Evolutionary conservation across 2,329 filamentous ascomycete genomes (phyloP).

Genomic region (Fusarium sp.): DNA sequence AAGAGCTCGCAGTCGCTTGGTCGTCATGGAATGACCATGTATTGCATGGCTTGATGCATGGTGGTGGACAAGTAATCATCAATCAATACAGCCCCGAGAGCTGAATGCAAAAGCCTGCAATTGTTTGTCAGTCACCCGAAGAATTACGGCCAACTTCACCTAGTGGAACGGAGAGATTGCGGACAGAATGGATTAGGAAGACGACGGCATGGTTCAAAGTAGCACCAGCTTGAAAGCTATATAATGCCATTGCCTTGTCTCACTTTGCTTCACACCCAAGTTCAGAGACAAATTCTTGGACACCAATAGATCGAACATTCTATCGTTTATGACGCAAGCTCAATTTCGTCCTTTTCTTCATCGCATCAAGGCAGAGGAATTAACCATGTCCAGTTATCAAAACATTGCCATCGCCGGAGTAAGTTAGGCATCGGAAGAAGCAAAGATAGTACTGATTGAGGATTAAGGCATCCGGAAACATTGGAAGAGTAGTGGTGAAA

Average conservation of each 20-base stretch:
- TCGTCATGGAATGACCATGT: too few species aligned
- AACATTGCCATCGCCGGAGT: constrained; percentile 9
- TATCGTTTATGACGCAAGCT: not conserved
- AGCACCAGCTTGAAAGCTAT: not conserved
- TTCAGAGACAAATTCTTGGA: not conserved
- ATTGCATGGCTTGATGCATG: too few species aligned
- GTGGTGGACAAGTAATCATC: too few species aligned
- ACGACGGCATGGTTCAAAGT: not conserved
- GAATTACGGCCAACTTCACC: not conserved
- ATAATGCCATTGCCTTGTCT: not conserved
- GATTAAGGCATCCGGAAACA: not conserved
- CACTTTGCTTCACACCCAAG: not conserved
- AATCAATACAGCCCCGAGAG: too few species aligned
- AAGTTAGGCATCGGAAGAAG: not conserved
- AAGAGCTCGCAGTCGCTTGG: not conserved
- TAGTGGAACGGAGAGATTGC: not conserved
- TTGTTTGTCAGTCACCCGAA: not conserved
- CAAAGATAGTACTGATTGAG: not conserved
- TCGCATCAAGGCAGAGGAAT: not conserved
- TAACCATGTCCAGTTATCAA: not conserved
- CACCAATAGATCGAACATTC: not conserved
- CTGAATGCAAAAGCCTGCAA: not conserved
- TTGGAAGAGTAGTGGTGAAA: not conserved
- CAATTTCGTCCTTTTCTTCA: too few species aligned
- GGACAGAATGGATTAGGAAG: not conserved